Evolutionary conservation across 768 basidiomycete genomes (phyloP).

Genomic region (Paxillus involutus): DNA sequence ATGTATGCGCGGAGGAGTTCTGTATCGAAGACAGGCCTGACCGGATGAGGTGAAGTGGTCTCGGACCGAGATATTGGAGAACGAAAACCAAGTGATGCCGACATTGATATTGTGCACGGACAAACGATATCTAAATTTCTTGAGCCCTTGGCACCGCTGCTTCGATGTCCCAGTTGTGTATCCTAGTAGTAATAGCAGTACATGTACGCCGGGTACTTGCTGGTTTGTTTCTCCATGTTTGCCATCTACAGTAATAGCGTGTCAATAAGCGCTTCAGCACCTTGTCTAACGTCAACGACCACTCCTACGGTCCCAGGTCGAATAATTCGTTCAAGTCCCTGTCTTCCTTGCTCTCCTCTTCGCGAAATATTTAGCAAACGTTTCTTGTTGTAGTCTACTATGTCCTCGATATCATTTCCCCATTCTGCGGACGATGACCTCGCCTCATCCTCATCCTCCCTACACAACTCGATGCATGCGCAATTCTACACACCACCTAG

Average conservation of each 20-base stretch:
- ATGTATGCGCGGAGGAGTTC: constrained; percentile 77
- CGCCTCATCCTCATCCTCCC: constrained; percentile 35
- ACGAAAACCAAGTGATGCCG: constrained; percentile 44
- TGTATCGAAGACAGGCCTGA: constrained; percentile 62
- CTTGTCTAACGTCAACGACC: no score
- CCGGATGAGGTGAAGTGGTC: constrained; percentile 47
- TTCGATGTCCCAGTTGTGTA: neutral
- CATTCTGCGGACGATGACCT: constrained; percentile 37
- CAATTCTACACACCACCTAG: constrained; percentile 52
- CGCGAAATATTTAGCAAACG: neutral
- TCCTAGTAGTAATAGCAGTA: no score
- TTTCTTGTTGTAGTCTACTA: constrained; percentile 23
- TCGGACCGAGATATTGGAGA: constrained; percentile 63
- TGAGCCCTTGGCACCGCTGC: neutral
- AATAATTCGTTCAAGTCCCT: neutral
- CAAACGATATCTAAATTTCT: neutral
- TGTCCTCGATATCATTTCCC: constrained; percentile 74
- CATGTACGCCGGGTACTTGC: no score
- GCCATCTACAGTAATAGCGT: no score
- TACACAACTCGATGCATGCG: constrained; percentile 39
- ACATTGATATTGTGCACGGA: constrained; percentile 12
- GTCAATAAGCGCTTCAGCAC: no score
- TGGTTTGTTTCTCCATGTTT: no score
- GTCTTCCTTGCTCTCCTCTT: neutral
- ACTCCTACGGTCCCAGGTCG: neutral